These are phyloP conservation scores for Aspergillus avenaceus DNA, from an alignment of 495 filamentous ascomycete genomes.

Conservation along the genomic window DNA sequence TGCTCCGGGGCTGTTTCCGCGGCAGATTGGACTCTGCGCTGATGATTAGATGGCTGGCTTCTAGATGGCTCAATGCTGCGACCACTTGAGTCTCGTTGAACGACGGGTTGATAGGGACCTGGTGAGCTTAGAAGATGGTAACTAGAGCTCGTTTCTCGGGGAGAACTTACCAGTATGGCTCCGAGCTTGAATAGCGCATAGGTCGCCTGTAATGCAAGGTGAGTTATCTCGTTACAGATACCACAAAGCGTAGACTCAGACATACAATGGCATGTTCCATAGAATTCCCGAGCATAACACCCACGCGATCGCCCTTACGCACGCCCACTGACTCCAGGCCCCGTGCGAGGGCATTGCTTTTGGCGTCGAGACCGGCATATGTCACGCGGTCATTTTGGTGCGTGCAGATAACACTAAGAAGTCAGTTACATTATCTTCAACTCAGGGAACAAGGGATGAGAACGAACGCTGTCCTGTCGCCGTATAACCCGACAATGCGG, in stretches of 20 bases:
- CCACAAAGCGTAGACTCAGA: background rate
- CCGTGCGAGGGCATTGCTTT: conserved; percentile 72
- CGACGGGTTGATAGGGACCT: conserved; percentile 86
- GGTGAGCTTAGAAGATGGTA: background rate
- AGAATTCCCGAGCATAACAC: conserved; percentile 80
- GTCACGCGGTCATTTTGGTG: conserved; percentile 63
- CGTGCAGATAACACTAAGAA: conserved; percentile 56
- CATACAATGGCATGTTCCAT: conserved; percentile 73
- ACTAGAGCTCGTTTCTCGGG: too few relatives aligned
- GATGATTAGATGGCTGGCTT: conserved; percentile 72
- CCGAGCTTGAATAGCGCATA: conserved; percentile 93
- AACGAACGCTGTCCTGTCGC: conserved; percentile 70
- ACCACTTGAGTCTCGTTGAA: conserved; percentile 80
- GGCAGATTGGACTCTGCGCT: conserved; percentile 82
- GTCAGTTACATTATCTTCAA: background rate
- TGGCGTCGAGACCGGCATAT: conserved; percentile 68
- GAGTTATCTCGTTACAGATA: background rate
- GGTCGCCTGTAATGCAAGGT: conserved; percentile 45
- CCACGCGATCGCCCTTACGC: conserved; percentile 78
- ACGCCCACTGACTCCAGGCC: conserved; percentile 73
- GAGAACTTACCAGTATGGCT: conserved; percentile 66
- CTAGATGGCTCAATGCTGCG: conserved; percentile 72
- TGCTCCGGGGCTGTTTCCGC: conserved; percentile 73
- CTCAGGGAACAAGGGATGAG: background rate
- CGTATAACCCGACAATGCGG: conserved; percentile 61